phyloP scores from a whole-genome alignment of 2,329 filamentous ascomycete species.

The Diaporthe velutina region DNA sequence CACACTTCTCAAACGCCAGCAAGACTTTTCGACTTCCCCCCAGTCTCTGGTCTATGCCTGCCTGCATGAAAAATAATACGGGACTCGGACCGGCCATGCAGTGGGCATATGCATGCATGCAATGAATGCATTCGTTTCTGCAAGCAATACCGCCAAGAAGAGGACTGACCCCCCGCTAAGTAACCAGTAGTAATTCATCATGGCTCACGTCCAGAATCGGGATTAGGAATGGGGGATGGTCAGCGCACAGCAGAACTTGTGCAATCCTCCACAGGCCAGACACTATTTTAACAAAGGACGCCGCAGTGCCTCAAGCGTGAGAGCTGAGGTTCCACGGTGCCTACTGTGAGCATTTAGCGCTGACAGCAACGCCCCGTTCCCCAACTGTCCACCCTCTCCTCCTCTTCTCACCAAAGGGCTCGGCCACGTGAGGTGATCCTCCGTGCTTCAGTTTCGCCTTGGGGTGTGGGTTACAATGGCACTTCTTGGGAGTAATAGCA shows the following conservation, averaged over 20 bases:
- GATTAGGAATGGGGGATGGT: neutral
- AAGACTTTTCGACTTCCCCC: neutral
- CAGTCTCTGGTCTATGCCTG: neutral
- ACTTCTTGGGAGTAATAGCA: neutral
- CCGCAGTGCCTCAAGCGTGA: neutral
- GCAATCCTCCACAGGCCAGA: neutral
- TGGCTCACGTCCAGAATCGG: neutral
- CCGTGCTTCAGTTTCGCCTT: neutral
- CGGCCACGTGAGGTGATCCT: slow-evolving; percentile 11
- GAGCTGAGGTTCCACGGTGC: slow-evolving; percentile 1
- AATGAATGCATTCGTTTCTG: slow-evolving; percentile 20
- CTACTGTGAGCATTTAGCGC: slow-evolving; percentile 24
- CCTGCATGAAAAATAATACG: neutral
- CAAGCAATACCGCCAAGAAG: slow-evolving; percentile 15
- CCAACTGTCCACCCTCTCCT: neutral
- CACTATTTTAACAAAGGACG: slow-evolving; percentile 21
- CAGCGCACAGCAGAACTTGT: neutral
- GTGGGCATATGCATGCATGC: neutral
- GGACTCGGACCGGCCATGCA: neutral
- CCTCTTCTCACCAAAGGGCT: neutral
- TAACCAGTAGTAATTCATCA: neutral
- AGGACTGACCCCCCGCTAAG: neutral
- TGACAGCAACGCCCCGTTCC: neutral
- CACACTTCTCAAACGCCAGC: neutral
- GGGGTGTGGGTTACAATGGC: neutral